These are phyloP conservation scores for Trichoderma koningii DNA, from an alignment of 2,329 filamentous ascomycete genomes.

Conservation along the genomic window DNA sequence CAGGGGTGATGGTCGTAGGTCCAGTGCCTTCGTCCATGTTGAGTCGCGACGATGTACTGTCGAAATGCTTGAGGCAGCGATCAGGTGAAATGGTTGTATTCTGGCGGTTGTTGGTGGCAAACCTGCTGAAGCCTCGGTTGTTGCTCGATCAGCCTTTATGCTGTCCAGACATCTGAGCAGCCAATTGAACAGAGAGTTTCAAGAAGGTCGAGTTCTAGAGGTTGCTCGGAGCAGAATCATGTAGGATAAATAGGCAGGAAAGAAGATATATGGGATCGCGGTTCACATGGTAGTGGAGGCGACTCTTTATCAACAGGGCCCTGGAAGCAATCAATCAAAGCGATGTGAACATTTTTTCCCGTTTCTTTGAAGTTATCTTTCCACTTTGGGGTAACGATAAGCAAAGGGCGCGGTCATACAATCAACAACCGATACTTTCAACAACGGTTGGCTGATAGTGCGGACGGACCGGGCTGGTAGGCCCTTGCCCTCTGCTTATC, in stretches of 20 bases:
- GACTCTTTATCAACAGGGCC: background rate
- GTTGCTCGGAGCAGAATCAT: no score
- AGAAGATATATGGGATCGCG: background rate
- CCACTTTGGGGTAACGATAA: slow-evolving; percentile 20
- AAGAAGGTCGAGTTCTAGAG: background rate
- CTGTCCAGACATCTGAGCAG: background rate
- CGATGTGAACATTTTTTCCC: background rate
- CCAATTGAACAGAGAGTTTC: background rate
- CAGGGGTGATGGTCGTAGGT: slow-evolving; percentile 52
- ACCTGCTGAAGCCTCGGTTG: slow-evolving; percentile 35
- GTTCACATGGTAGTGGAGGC: background rate
- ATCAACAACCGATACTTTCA: slow-evolving; percentile 2
- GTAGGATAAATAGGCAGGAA: background rate
- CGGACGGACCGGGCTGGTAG: slow-evolving; percentile 11
- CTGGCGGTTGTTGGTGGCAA: slow-evolving; percentile 34
- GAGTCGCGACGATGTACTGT: background rate
- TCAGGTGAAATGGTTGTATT: slow-evolving; percentile 30
- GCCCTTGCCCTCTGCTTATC: slow-evolving; percentile 21
- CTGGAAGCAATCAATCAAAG: background rate
- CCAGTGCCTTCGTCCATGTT: slow-evolving; percentile 60
- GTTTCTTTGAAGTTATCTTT: background rate
- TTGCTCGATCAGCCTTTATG: background rate
- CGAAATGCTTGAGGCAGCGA: background rate
- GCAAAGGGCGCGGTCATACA: slow-evolving; percentile 12
- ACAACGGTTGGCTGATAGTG: slow-evolving; percentile 2